A percentile compares a stretch with the other conserved stretches of the same genome.
Conservation (phyloP, 805 yeast species). For the Wickerhamiella dianesei region DNA sequence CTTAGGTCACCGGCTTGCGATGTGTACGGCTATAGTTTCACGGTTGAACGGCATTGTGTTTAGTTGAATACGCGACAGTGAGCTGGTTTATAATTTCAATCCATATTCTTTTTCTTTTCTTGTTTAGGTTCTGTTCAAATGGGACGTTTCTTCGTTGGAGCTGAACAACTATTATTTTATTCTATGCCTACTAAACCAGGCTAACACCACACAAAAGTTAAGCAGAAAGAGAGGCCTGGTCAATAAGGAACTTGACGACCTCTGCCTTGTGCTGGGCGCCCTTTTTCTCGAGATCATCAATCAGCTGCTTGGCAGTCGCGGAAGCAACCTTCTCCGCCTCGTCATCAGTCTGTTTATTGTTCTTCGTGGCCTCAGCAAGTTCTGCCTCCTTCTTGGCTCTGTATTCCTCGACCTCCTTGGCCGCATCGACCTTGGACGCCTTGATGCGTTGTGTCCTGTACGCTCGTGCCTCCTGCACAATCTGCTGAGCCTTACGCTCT, state of each 20-base stretch:
- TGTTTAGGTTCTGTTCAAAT: no score
- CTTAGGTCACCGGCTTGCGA: background rate
- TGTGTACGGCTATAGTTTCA: background rate
- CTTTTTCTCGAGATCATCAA: constrained; percentile 51
- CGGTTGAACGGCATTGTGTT: background rate
- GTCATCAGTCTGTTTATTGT: constrained; percentile 64
- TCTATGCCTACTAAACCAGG: no score
- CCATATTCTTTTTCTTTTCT: no score
- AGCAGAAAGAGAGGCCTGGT: constrained; percentile 17
- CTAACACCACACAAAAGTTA: no score
- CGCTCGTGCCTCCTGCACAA: constrained; percentile 77
- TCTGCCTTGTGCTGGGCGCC: constrained; percentile 41
- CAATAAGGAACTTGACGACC: constrained; percentile 65
- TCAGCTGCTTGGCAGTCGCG: constrained; percentile 52
- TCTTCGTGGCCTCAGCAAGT: constrained; percentile 54
- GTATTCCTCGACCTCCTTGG: constrained; percentile 74
- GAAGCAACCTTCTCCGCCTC: constrained; percentile 71
- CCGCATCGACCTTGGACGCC: constrained; percentile 90
- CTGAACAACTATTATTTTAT: no score
- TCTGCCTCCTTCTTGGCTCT: constrained; percentile 73
- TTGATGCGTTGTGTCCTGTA: constrained; percentile 64
- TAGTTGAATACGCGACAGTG: no score
- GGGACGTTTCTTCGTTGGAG: no score
- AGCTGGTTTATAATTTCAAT: no score
- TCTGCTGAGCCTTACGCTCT: constrained; percentile 94